Evolutionary conservation across 345 rosid species (phyloP).

Genomic region (Melastoma malabathricum): DNA sequence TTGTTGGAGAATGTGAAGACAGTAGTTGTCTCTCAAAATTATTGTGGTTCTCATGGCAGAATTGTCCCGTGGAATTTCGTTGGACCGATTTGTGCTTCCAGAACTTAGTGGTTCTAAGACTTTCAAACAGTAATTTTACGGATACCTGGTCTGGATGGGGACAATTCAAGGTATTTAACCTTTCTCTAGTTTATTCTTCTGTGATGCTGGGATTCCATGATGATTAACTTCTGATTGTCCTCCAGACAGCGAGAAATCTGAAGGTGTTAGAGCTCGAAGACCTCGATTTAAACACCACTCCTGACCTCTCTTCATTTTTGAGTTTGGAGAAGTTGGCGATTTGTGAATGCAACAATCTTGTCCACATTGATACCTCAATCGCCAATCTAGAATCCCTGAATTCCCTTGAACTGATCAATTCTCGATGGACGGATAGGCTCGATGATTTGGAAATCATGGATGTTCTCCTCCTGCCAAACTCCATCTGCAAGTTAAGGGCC

Average conservation of each 20-base stretch:
- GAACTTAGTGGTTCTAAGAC: slow-evolving; percentile 1
- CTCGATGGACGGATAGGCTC: too few species aligned
- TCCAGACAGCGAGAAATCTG: not conserved
- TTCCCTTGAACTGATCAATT: not conserved
- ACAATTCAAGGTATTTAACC: not conserved
- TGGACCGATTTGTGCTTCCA: not conserved
- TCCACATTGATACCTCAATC: accelerated
- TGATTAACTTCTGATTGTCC: not conserved
- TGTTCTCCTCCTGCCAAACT: too few species aligned
- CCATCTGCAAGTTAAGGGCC: too few species aligned
- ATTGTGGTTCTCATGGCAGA: not conserved
- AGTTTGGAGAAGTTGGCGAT: not conserved
- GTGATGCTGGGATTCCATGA: not conserved
- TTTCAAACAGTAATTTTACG: not conserved
- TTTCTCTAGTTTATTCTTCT: too few species aligned
- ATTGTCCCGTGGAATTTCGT: not conserved
- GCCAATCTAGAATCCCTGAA: accelerated
- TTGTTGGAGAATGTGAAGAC: not conserved
- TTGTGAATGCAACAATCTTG: not conserved
- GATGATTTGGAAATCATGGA: too few species aligned
- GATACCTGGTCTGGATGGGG: not conserved
- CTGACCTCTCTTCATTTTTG: not conserved
- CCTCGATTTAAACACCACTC: not conserved
- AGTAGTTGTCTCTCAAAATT: not conserved
- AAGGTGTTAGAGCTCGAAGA: not conserved